Base-by-base conservation (phyloP, 2,329 filamentous ascomycete species). In the Pseudogymnoascus sp. region DNA sequence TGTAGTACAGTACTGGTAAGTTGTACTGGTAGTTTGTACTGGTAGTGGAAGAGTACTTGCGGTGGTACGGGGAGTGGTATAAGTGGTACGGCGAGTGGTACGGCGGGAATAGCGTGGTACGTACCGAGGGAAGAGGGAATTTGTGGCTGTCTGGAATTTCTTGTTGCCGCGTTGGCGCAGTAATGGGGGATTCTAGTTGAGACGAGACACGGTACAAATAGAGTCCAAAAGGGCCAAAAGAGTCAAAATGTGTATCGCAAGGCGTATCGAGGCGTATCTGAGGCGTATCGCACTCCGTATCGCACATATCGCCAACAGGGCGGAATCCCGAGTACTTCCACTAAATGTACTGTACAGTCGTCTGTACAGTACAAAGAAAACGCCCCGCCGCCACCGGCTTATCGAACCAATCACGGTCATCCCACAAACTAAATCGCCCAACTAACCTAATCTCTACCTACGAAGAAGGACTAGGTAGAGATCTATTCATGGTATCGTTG, bases 371-470 rank as follows among this genome's bases (percentile, higher is more conserved):
- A 53, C 46, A 53, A 53, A 16, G 46, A 53, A 53, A 53, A 53
- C 46, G 46, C 46, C 46, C 46, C 46, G 46, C 46, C 46, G 46
- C 46, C 46, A 53, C 46, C 8, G 14, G 5, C 46, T 53, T 53
- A 53, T 53, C 46, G 46, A 53, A 0, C 46, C 46, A 53, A 53
- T 53, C 46, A 53, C 25, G 25, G 46, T 11, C 25, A 18, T 5
- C 46, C 46, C 46, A 53, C 46, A 53, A 53, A 53, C 46, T 53
- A 53, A 53, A 53, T 53, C 46, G 46, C 46, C 46, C 46, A 53
- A 53, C 46, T 53, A 53, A 53, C 46, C 46, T 31, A 53, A 53
- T 53, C 46, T 53, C 25, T 31, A 53, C 14, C 14, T 53, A 31
- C 21, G 21, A 23, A 23, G 21, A 23, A 23, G 21, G 21, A 23